Evolutionary conservation across 805 yeast genomes (phyloP).

Genomic region (Metschnikowia similis): DNA sequence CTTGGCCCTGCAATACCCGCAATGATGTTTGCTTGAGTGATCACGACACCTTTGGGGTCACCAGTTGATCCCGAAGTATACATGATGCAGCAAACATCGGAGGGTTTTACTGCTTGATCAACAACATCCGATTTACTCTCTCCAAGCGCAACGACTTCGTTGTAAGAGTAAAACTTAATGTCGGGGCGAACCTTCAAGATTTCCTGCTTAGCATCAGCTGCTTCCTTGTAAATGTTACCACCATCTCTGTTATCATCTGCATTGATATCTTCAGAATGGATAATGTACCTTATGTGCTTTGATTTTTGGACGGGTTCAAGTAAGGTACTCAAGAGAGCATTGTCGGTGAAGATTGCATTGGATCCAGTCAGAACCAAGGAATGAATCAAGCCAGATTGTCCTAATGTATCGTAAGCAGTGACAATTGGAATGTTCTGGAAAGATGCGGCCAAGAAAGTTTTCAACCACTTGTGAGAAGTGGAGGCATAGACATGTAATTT

Average conservation of each 20-base stretch:
- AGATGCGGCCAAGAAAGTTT: conserved; percentile 71
- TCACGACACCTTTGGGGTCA: conserved; percentile 77
- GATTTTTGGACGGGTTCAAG: conserved; percentile 69
- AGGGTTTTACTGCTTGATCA: conserved; percentile 47
- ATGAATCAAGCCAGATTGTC: conserved; percentile 82
- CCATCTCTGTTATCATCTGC: conserved; percentile 57
- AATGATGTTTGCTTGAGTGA: conserved; percentile 62
- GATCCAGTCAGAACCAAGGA: conserved; percentile 82
- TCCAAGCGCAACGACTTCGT: conserved; percentile 68
- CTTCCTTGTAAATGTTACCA: conserved; percentile 57
- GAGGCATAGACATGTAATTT: conserved; percentile 81
- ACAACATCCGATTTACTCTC: conserved; percentile 30
- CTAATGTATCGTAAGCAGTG: conserved; percentile 94
- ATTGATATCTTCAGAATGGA: conserved; percentile 63
- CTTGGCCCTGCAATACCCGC: conserved; percentile 86
- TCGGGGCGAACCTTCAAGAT: conserved; percentile 72
- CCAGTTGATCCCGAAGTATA: conserved; percentile 88
- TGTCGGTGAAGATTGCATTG: conserved; percentile 79
- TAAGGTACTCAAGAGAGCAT: conserved; percentile 61
- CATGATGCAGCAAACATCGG: conserved; percentile 71
- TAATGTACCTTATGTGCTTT: conserved; percentile 56
- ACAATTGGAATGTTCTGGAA: conserved; percentile 82
- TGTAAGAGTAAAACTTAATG: conserved; percentile 57
- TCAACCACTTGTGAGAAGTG: conserved; percentile 90
- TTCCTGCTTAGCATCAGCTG: conserved; percentile 54